Evolutionary conservation across 2,329 filamentous ascomycete genomes (phyloP).

Genomic region (Colletotrichum sp.): DNA sequence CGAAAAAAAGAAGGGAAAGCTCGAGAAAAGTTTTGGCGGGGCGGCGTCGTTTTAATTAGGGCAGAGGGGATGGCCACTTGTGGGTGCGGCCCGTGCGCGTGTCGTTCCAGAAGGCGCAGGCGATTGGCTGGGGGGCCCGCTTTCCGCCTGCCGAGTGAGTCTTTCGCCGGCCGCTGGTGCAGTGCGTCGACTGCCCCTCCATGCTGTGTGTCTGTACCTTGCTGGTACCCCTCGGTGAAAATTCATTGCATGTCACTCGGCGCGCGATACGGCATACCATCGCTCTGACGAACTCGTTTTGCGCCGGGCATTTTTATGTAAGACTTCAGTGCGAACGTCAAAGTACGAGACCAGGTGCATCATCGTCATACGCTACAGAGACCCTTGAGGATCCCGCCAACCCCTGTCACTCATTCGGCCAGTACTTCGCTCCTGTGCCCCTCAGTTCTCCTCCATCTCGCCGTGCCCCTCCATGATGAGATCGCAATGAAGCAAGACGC

Average conservation of each 20-base stretch:
- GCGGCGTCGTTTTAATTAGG: constrained; percentile 15
- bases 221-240: constrained; percentile 2
- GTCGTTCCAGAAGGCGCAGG: constrained; percentile 6
- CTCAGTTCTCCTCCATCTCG: constrained; percentile 5
- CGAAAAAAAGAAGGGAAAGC: neutral
- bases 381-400: neutral
- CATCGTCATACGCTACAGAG: neutral
- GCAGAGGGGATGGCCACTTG: neutral
- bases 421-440: constrained; percentile 9
- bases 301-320: constrained; percentile 7
- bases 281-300: neutral
- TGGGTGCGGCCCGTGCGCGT: constrained; percentile 9
- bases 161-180: neutral
- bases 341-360: neutral
- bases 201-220: neutral
- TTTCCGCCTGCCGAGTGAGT: neutral
- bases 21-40: constrained; percentile 13
- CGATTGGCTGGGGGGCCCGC: constrained; percentile 1
- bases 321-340: neutral
- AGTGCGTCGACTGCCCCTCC: neutral
- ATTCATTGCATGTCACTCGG: constrained; percentile 6
- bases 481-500: constrained; percentile 16
- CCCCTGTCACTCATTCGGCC: neutral
- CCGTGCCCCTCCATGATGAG: constrained; percentile 15
- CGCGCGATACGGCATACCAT: neutral